Evolutionary conservation across 176 grass and related monocot species (phyloP).

Genomic region (Coix lacrymajobi): DNA sequence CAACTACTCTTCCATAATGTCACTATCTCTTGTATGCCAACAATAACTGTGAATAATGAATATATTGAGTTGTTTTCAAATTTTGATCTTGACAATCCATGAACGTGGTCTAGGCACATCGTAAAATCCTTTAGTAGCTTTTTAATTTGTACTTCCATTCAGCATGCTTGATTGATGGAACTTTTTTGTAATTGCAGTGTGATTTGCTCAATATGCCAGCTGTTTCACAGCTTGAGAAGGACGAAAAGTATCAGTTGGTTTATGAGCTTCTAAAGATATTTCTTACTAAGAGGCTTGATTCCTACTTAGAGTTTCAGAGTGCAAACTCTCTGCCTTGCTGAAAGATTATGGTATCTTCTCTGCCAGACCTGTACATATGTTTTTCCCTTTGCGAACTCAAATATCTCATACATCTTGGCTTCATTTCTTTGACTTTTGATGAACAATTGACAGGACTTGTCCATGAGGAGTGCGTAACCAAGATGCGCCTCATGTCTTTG

Average conservation of each 20-base stretch:
- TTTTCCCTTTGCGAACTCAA: background rate
- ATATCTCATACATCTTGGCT: background rate
- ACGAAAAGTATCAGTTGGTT: slow-evolving; percentile 62
- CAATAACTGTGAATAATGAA: background rate
- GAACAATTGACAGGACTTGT: slow-evolving; percentile 42
- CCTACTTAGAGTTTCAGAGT: slow-evolving; percentile 76
- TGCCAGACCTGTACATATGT: background rate
- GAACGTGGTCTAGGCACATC: background rate
- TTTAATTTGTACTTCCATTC: background rate
- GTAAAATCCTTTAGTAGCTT: background rate
- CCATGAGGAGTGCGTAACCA: slow-evolving; percentile 84
- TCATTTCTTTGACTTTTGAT: background rate
- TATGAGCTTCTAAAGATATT: slow-evolving; percentile 85
- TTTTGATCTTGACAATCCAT: background rate
- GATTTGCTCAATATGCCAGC: slow-evolving; percentile 84
- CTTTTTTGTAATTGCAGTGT: slow-evolving; percentile 61
- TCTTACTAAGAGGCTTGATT: slow-evolving; percentile 70
- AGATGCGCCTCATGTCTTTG: slow-evolving; percentile 88
- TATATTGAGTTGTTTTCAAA: background rate
- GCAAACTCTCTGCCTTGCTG: slow-evolving; percentile 55
- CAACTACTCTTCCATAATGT: background rate
- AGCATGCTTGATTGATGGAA: background rate
- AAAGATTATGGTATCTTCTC: slow-evolving; percentile 59
- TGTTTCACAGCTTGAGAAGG: slow-evolving; percentile 76
- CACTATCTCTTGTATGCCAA: background rate